Percentiles rank a stretch among this genome's conserved stretches.
Conservation (phyloP, 2,329 filamentous ascomycete genomes). For the Aspergillus fructus region DNA sequence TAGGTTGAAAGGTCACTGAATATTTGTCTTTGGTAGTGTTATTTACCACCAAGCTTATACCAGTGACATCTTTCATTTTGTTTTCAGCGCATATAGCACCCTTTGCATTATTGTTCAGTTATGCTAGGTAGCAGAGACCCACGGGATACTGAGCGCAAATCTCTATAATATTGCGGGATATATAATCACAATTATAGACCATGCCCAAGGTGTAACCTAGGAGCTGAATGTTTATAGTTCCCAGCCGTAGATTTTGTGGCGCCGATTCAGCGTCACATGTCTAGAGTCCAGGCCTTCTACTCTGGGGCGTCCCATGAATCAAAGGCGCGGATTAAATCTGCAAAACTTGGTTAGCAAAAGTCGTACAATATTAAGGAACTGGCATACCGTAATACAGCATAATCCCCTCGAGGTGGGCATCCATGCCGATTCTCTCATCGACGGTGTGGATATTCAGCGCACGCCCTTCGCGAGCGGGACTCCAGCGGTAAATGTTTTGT, state of each 20-base stretch:
- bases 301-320: slow-evolving; percentile 24
- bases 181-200: neutral
- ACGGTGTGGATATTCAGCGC: slow-evolving; percentile 51
- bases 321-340: slow-evolving; percentile 35
- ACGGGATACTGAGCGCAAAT: neutral
- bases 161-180: neutral
- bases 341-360: neutral
- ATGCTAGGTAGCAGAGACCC: neutral
- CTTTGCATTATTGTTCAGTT: neutral
- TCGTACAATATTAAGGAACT: neutral
- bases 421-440: slow-evolving; percentile 48
- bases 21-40: neutral
- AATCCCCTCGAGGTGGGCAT: slow-evolving; percentile 44
- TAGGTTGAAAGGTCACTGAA: neutral
- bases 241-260: neutral
- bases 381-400: slow-evolving; percentile 44
- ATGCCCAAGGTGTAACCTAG: neutral
- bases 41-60: neutral
- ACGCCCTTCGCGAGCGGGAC: slow-evolving; percentile 46
- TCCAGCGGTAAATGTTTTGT: slow-evolving; percentile 55
- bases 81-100: neutral
- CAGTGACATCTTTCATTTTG: neutral
- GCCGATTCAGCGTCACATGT: neutral
- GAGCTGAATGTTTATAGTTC: neutral
- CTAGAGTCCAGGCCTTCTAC: neutral